Base-by-base conservation (phyloP, 345 rosid species). In the Corchorus capsularis region DNA sequence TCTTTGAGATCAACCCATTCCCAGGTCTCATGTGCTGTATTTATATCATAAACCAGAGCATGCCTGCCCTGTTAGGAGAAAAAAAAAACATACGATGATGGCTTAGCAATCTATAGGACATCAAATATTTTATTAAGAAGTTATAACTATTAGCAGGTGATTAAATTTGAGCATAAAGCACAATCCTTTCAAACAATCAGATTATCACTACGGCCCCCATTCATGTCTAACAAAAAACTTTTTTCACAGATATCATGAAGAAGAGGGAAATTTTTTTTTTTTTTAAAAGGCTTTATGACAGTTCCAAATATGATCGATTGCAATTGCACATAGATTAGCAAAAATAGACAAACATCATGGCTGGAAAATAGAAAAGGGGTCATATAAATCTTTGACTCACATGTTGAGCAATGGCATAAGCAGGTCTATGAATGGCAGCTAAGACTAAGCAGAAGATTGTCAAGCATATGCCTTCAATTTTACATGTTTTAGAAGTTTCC, bases 1-100 rank as follows among this genome's bases (percentile, higher is more conserved):
- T 92, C 99, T 80, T 92, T 92, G 47, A 96, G 92, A 81, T 96
- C 87, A 74, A 94, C 97, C 99, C 97, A 94, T 79, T 96, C 99
- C 97, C 95, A 92, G 10, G 99, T 89, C 81, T 91, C 97, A 73
- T 84, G 87, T 67, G 75, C 80, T 3, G 92, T 79, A 72, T 82
- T 63, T 56, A 87, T 86, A 82, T 93, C 98, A 87, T 96, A 96
- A 74, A 92, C 97, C 85, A 96, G 79, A 75, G 95, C 92, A 87
- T 96, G 99, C 32, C 92, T 84, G 32, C 90, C 98, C 99, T 96
- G 90, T 19, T 81, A 5, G 4, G 20, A 79, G n/a, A 79, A 15
- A 79, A 67, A 69, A 49, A 78, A 82, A 79, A 80, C 16, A 16
- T 19, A 46, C 53, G 54, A 64, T 50, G 62, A 69, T 6, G 47